phyloP scores from a whole-genome alignment of 768 basidiomycete species.

The Udeniomyces megalosporus region DNA sequence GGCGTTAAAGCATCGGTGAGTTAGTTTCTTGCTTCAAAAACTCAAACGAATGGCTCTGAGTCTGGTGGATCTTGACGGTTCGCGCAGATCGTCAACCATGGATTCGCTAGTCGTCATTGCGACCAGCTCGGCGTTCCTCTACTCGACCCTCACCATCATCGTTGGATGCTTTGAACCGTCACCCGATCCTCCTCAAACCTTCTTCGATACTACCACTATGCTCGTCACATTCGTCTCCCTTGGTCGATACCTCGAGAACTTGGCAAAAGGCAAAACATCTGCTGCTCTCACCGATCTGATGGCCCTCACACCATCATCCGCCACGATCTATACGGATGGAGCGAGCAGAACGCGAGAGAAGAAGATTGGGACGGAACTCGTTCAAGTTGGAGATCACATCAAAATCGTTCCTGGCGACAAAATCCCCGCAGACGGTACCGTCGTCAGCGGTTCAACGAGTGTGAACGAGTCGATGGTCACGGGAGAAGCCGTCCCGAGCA shows the following conservation, averaged over 20 bases:
- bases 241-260: constrained; percentile 88
- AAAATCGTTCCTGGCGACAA: constrained; percentile 95
- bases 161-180: constrained; percentile 46
- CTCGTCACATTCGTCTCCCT: constrained; percentile 91
- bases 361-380: constrained; percentile 79
- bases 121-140: constrained; percentile 82
- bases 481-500: constrained; percentile 76
- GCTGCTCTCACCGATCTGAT: constrained; percentile 93
- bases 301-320: constrained; percentile 86
- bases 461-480: constrained; percentile 95
- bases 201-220: constrained; percentile 99
- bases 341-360: constrained; percentile 68
- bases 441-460: constrained; percentile 66
- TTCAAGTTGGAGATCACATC: constrained; percentile 82
- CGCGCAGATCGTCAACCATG: constrained; percentile 18
- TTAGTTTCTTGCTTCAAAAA: too few relatives aligned
- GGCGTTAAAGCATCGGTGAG: constrained; percentile 59
- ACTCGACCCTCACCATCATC: constrained; percentile 60
- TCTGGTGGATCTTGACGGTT: neutral
- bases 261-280: constrained; percentile 91
- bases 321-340: constrained; percentile 81
- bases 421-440: constrained; percentile 85
- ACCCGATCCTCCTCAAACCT: constrained; percentile 64
- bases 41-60: too few relatives aligned
- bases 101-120: constrained; percentile 93